Evolutionary conservation across 331 rosid species (phyloP), one percentile per base, ranked within the genome.

Genomic region (Pyracantha coccinea): DNA sequence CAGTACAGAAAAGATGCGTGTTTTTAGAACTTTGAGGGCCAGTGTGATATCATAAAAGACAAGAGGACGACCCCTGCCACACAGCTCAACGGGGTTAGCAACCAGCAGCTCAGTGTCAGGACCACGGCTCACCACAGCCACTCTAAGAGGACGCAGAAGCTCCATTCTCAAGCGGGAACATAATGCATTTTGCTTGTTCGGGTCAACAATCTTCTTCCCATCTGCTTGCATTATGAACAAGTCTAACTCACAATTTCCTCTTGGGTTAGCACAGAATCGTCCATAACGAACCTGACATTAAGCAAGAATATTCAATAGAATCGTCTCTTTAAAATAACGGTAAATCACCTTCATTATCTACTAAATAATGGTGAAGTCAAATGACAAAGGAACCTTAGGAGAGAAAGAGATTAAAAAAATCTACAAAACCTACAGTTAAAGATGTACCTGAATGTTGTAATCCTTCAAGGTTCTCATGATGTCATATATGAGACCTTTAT

Each of bases 31-130:
- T 71, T 88, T 82, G 74, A 87, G 78, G 66, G 91, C 89, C 4
- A 78, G 83, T 35, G 89, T 73, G 27, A 87, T 83, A 35, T 87
- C 91, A 13, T 83, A 81, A 50, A 87, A 85, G 17, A 87, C 91
- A 57, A 83, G 87, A 32, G 89, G 89, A 17, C 90, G 88, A 2
- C 92, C 92, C 77, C 78, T 68, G 74, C 92, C 81, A 14, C 88
- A 86, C 63, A 88, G 75, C 78, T 88, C 92, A 35, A 88, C 92
- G 0, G 90, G 90, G 65, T 88, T 88, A 10, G 90, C 90, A 47
- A 88, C 92, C 64, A 88, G 75, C 68, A 88, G 85, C 82, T 88
- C 92, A 1, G 84, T 84, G 74, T 88, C 90, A 12, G 92, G 90
- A 20, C 90, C 92, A 62, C 83, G 78, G 84, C 85, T 84, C 38